Evolutionary conservation across 2,329 filamentous ascomycete species (phyloP), one percentile per base, ranked within the genome.

Genomic region (Pezicula carpinea): DNA sequence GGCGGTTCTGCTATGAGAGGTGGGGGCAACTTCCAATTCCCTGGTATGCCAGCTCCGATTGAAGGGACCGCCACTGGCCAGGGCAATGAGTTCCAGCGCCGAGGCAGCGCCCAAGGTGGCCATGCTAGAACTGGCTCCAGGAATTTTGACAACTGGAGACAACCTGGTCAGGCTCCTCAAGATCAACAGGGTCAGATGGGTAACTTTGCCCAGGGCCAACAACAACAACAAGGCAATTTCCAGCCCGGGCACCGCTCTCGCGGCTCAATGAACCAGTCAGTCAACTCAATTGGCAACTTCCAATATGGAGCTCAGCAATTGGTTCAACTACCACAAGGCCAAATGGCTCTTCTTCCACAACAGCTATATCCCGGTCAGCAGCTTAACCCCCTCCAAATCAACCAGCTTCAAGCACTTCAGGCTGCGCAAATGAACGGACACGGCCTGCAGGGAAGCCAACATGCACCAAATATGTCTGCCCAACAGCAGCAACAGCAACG

Each of bases 61-160:
- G 75, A 85, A 47, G 66, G 71, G 39, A 73, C 72, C 55, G 66
- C 69, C 48, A 64, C 62, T 47, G 65, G 62, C 49, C 66, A 70
- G 53, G 62, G 64, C 50, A 70, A 67, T 52, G 89, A 93, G 56
- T 87, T 90, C 63, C 76, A 82, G 57, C 85, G 88, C 52, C 87
- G 89, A 58, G 83, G 85, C 58, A 87, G 86, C 59, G 78, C 67
- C 47, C 53, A 42, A 50, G 59, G 53, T 35, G 85, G 89, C 47
- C 93, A 99, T 65, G 84, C 80, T 53, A 82, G 93, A 52, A 85
- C 84, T 26, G 81, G 81, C 10, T 99, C 93, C 19, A 83, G 93
- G 53, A 99, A 97, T 70, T 97, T 97, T 63, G 93, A 99, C 60
- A 99, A 99, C 70, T 99, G 93, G 93, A 87, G 93, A 60, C 95